Evolutionary conservation across 495 filamentous ascomycete genomes (phyloP), one percentile per base, ranked within the genome.

Genomic region (Xylaria grammica): DNA sequence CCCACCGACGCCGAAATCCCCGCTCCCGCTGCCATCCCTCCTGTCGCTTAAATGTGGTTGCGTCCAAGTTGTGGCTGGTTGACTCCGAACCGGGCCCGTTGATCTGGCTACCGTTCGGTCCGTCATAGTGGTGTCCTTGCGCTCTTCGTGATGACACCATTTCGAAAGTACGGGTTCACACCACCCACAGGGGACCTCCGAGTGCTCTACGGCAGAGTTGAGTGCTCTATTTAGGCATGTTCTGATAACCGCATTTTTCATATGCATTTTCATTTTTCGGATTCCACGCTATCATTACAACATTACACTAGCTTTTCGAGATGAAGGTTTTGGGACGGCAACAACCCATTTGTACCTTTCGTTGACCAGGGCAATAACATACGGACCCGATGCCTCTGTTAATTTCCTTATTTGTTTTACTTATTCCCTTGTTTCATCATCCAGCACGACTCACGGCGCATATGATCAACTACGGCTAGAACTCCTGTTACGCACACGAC

Each of bases 1-100:
- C 73, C 77, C 53, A 53, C 68, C 49, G 77, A 82, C 32, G 69
- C 62, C 52, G 76, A 74, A 24, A 66, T 74, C 15, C 63, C 74
- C 0, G 62, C 68, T 59, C 62, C 70, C 38, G 69, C 71, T 38
- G 69, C 71, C 22, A 74, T 75, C 42, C 73, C 75, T 20, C 76
- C 77, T 29, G 71, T 75, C 29, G 77, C 73, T 40, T 79, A 78
- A 68, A 6, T 48, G 22, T 44, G 55, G 27, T 26, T 26, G 15
- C 15, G 22, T 30, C 42, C 11, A n/a, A 32, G 22, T 32, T 42
- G 17, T 58, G 62, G 36, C 45, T 30, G 34, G 13, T 30, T 32
- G 22, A 19, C 44, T 58, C 53, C 19, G 32, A 49, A 44, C 26
- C 22, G 6, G 24, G 30, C 45, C 26, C 19, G 24, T 48, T 44